Percentiles rank a stretch among this genome's conserved stretches.
Conservation (phyloP, 179 eudicot genomes). For the Beta lomatogona region DNA sequence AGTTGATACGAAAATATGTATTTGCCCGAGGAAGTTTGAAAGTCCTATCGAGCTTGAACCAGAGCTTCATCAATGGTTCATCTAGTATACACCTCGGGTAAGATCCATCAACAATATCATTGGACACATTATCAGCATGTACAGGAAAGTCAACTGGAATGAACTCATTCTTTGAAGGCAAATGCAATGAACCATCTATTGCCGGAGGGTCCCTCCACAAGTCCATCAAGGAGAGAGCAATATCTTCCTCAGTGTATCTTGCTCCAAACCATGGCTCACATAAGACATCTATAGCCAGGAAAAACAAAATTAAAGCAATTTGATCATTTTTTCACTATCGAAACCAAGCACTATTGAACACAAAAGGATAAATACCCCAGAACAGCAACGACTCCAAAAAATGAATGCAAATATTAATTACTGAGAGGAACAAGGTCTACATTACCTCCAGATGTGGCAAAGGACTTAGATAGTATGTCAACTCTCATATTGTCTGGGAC, state of each 20-base stretch:
- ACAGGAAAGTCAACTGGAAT: conserved; percentile 78
- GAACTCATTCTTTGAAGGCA: conserved; percentile 86
- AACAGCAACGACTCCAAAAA: background rate
- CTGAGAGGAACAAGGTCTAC: background rate
- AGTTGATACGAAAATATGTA: conserved; percentile 80
- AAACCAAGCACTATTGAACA: background rate
- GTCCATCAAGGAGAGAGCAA: conserved; percentile 59
- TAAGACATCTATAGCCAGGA: conserved; percentile 42
- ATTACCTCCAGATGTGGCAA: conserved; percentile 61
- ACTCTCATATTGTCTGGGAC: conserved; percentile 88
- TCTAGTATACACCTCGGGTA: conserved; percentile 82
- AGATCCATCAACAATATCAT: conserved; percentile 34
- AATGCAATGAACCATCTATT: conserved; percentile 71
- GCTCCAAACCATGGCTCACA: conserved; percentile 97
- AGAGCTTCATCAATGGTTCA: conserved; percentile 73
- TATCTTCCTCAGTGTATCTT: conserved; percentile 70
- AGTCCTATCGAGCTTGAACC: conserved; percentile 88
- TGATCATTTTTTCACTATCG: background rate
- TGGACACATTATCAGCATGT: conserved; percentile 52
- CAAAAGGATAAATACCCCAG: background rate
- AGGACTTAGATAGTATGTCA: conserved; percentile 67
- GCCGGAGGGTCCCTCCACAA: conserved; percentile 80
- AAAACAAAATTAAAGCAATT: background rate
- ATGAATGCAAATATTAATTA: background rate
- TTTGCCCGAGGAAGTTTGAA: conserved; percentile 96